Evolutionary conservation across 768 basidiomycete species (phyloP).

Genomic region (Cubamyces lactineus): DNA sequence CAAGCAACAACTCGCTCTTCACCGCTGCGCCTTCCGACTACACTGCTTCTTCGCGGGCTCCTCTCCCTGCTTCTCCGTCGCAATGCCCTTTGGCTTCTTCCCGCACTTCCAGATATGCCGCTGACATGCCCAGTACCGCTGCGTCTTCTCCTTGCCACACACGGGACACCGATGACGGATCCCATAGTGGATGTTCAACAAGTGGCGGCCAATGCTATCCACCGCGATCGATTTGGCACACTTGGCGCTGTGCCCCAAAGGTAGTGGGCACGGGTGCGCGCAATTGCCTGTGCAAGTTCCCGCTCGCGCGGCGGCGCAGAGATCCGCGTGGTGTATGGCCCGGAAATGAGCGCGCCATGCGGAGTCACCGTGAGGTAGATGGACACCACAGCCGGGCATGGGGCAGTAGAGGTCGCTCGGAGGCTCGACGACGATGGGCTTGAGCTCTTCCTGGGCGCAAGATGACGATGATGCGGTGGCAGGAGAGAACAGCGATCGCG

Average conservation of each 20-base stretch:
- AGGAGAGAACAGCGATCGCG: neutral
- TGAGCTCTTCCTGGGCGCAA: neutral
- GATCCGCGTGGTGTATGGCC: conserved; percentile 4
- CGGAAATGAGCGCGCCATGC: conserved; percentile 12
- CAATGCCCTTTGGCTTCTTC: neutral
- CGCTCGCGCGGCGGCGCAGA: neutral
- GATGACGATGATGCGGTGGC: neutral
- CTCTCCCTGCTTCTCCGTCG: too few species aligned
- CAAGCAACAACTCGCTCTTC: neutral
- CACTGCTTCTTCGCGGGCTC: too few species aligned
- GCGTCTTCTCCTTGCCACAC: conserved; percentile 2
- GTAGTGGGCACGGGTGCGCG: conserved; percentile 2
- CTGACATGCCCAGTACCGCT: conserved; percentile 12
- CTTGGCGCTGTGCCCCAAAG: neutral
- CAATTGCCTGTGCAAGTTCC: neutral
- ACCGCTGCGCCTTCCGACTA: too few species aligned
- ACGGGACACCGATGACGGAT: neutral
- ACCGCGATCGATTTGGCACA: neutral
- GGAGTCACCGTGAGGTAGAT: conserved; percentile 1
- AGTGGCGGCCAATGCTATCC: conserved; percentile 13
- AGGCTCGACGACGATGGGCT: conserved; percentile 4
- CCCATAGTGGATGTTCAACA: conserved; percentile 9
- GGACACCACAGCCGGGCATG: conserved; percentile 2
- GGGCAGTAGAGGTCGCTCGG: neutral
- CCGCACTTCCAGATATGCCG: conserved; percentile 2